Evolutionary conservation across 2,329 filamentous ascomycete genomes (phyloP), one percentile per base, ranked within the genome.

Genomic region (Boeremia exigua): DNA sequence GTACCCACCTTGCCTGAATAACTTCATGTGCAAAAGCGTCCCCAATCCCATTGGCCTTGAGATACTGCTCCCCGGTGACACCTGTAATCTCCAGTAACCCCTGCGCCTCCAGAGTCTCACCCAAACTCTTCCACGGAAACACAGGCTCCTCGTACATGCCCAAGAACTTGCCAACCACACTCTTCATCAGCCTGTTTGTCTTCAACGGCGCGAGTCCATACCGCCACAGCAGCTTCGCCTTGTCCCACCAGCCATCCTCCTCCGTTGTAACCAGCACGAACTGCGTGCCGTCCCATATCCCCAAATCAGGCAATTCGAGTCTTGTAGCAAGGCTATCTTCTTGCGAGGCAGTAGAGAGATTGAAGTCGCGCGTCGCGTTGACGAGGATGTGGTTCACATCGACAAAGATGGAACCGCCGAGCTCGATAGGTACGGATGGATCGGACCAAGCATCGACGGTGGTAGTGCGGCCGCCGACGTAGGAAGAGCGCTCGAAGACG

Each of bases 321-420:
- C 58, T 42, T 5, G 54, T 48, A 10, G 62, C 45, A 28, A 51
- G 51, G n/a, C 29, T 77, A 80, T 78, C 1, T 76, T 77, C 60
- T 11, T 61, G 46, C 8, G 53, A 62, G 2, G 65, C 61, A 2
- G 86, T 77, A 0, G 79, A 77, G 3, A 99, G 85, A n/a, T 85
- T 85, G 70, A 96, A 92, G 12, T 85, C 81, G 29, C 83, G 77
- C 7, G 85, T 87, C 0, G 92, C 89, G 50, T 90, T 87, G 66
- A 88, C 85, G 34, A 99, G 83, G 67, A 96, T 96, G 34, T 86
- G 80, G 70, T 98, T 99, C 38, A 89, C 84, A 44, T 88, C 75
- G 39, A 98, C 91, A 71, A 98, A 99, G 66, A 98, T 96, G 58
- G 89, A 94, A 10, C 90, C 95, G 14, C 95, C 95, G 1, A 98